A percentile compares a stretch with the other conserved stretches of the same genome.
Conservation (phyloP, 495 filamentous ascomycete genomes). For the Podospora pseudopauciseta region DNA sequence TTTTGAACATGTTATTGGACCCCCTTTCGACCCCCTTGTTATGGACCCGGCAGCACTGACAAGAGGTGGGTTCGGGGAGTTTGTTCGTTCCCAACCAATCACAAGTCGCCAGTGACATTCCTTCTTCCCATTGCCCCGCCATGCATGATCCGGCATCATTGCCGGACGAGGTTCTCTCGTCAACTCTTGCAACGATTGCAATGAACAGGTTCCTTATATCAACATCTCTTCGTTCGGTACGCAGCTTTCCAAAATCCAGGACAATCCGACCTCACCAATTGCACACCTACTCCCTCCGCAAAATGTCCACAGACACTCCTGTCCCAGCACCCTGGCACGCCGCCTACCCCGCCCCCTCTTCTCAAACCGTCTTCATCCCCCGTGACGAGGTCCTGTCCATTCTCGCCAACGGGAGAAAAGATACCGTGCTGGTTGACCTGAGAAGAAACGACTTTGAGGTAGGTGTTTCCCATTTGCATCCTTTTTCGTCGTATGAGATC, state of each 20-base stretch:
- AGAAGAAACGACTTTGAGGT: slow-evolving; percentile 62
- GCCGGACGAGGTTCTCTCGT: neutral
- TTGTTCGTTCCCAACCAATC: neutral
- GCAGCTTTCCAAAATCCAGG: neutral
- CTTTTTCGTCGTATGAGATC: neutral
- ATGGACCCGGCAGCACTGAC: neutral
- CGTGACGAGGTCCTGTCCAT: slow-evolving; percentile 29
- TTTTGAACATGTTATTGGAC: too few species aligned
- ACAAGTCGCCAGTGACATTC: neutral
- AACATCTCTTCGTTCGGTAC: neutral
- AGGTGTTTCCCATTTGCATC: neutral
- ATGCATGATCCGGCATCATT: neutral
- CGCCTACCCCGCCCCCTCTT: slow-evolving; percentile 27
- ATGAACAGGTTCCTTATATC: neutral
- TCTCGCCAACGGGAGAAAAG: slow-evolving; percentile 35
- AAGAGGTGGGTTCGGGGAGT: neutral
- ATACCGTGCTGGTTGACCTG: slow-evolving; percentile 62
- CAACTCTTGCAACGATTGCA: neutral
- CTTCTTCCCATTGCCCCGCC: neutral
- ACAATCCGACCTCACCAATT: neutral
- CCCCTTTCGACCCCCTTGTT: neutral
- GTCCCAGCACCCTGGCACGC: slow-evolving; percentile 27
- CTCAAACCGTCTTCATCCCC: slow-evolving; percentile 24
- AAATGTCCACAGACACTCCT: neutral
- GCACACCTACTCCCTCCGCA: neutral